Evolutionary conservation across 345 rosid genomes (phyloP).

Genomic region (Dipteronia sinensis): DNA sequence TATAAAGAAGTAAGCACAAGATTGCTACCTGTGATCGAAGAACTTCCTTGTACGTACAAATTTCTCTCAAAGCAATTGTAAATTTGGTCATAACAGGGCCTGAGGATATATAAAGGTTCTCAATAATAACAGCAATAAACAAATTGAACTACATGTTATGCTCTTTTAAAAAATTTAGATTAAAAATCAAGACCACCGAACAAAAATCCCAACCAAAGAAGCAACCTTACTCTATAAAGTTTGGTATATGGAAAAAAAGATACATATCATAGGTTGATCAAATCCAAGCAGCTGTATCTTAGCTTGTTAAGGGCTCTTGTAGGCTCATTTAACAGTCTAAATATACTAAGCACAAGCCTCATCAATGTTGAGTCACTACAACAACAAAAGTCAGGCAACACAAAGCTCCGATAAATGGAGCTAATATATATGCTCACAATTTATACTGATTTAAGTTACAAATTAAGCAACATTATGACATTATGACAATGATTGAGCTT

Average conservation of each 20-base stretch:
- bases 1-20: background rate
- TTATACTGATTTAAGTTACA: background rate
- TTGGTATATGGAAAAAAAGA: background rate
- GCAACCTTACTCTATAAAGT: conserved; percentile 2
- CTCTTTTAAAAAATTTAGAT: background rate
- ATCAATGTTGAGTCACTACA: background rate
- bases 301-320: conserved; percentile 8
- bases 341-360: background rate
- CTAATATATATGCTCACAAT: background rate
- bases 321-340: background rate
- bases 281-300: background rate
- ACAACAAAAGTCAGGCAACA: conserved; percentile 1
- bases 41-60: conserved; percentile 74
- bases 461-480: background rate
- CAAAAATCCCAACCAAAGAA: background rate
- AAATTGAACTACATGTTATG: conserved; percentile 15
- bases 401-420: background rate
- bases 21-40: conserved; percentile 71
- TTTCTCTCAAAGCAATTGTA: conserved; percentile 70
- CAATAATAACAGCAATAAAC: conserved; percentile 12
- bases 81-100: conserved; percentile 79
- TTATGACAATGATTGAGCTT: background rate
- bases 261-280: conserved; percentile 4
- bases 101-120: conserved; percentile 22
- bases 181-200: background rate